These are phyloP conservation scores for Amorphotheca resinae DNA, from an alignment of 495 filamentous ascomycete genomes.

Conservation along the genomic window DNA sequence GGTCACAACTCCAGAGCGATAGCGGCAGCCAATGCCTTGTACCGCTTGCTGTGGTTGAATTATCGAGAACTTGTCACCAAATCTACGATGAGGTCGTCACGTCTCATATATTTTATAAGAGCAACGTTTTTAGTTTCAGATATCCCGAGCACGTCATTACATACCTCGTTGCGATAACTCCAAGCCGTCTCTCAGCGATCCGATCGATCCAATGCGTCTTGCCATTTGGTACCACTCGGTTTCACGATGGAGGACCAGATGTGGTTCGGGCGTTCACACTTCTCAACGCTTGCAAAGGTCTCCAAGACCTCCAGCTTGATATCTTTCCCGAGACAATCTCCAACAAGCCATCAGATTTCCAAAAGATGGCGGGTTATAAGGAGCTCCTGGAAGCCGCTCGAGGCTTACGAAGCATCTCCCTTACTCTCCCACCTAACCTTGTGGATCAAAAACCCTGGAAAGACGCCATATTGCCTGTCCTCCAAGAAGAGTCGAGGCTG, in stretches of 20 bases:
- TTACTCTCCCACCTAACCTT: too few relatives aligned
- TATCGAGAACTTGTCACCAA: conserved; percentile 5
- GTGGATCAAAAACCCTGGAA: too few relatives aligned
- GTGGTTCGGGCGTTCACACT: too few relatives aligned
- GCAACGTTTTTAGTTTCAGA: conserved; percentile 5
- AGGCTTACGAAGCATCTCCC: too few relatives aligned
- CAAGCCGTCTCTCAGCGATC: background rate
- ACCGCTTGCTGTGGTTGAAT: conserved; percentile 2
- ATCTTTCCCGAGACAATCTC: too few relatives aligned
- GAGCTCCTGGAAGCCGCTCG: background rate
- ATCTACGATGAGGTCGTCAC: conserved; percentile 10
- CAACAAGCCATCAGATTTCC: too few relatives aligned
- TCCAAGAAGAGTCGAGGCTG: too few relatives aligned
- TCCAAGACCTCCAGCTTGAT: background rate
- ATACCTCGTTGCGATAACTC: conserved; percentile 13
- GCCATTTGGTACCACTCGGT: too few relatives aligned
- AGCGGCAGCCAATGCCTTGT: too few relatives aligned
- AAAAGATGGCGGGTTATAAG: too few relatives aligned
- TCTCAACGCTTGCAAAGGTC: conserved; percentile 1
- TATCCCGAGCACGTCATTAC: background rate
- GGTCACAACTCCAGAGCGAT: conserved; percentile 1
- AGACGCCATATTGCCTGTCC: too few relatives aligned
- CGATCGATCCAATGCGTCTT: background rate
- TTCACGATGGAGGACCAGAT: background rate
- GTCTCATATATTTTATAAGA: conserved; percentile 10